phyloP scores from a whole-genome alignment of 176 grass and related monocot genomes.

The Pharus latifolius region DNA sequence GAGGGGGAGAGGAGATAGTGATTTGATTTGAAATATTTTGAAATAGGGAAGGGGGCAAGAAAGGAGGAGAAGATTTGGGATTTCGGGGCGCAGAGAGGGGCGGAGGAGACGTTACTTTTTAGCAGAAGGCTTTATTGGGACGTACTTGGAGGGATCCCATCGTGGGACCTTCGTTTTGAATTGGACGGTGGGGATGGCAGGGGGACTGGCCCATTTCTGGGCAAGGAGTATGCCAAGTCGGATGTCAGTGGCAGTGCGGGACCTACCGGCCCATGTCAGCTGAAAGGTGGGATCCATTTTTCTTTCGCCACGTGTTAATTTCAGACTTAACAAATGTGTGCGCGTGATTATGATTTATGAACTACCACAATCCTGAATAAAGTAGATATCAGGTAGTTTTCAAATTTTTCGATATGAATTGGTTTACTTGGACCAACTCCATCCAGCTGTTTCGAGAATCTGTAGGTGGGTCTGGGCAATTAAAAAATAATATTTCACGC shows the following conservation, averaged over 20 bases:
- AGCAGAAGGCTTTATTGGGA: not conserved
- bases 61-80: not conserved
- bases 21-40: constrained; percentile 50
- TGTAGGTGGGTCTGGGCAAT: too few species aligned
- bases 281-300: not conserved
- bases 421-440: too few species aligned
- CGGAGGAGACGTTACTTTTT: constrained; percentile 42
- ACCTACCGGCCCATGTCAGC: too few species aligned
- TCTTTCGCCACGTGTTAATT: not conserved
- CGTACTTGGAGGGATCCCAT: not conserved
- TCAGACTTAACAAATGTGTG: too few species aligned
- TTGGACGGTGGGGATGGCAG: constrained; percentile 18
- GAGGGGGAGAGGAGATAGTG: not conserved
- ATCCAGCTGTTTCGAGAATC: too few species aligned
- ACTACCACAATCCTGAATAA: too few species aligned
- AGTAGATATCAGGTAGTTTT: too few species aligned
- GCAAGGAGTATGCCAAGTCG: not conserved
- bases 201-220: not conserved
- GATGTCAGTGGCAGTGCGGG: not conserved
- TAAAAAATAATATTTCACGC: too few species aligned
- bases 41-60: constrained; percentile 16
- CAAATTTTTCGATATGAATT: too few species aligned
- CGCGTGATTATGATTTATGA: too few species aligned
- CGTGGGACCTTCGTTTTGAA: constrained; percentile 28
- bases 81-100: not conserved